Evolutionary conservation across 441 rosid species (phyloP).

Genomic region (Jatropha podagrica): DNA sequence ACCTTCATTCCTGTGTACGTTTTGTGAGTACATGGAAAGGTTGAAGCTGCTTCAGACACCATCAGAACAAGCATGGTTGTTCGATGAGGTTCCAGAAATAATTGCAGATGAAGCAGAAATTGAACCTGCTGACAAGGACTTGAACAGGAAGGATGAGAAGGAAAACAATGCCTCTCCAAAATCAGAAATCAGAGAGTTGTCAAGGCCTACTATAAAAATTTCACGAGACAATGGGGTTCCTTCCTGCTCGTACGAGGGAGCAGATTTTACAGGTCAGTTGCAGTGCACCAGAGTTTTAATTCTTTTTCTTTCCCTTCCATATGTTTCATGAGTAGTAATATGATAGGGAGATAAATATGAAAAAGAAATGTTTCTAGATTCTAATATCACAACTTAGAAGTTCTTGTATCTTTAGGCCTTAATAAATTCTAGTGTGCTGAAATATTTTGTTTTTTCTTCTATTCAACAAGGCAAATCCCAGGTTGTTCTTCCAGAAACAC

Average conservation of each 20-base stretch:
- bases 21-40: slow-evolving; percentile 35
- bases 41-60: slow-evolving; percentile 41
- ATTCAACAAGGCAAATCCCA: slow-evolving; percentile 7
- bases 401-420: too few relatives aligned
- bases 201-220: background rate
- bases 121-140: slow-evolving; percentile 22
- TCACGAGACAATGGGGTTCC: slow-evolving; percentile 14
- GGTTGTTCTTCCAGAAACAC: slow-evolving; percentile 16
- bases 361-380: too few relatives aligned
- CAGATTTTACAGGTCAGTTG: slow-evolving; percentile 26
- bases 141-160: slow-evolving; percentile 19
- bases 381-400: too few relatives aligned
- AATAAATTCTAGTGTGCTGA: too few relatives aligned
- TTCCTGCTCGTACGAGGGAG: slow-evolving; percentile 9
- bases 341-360: too few relatives aligned
- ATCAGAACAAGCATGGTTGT: slow-evolving; percentile 44
- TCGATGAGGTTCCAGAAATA: slow-evolving; percentile 44
- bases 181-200: background rate
- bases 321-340: too few relatives aligned
- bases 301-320: background rate
- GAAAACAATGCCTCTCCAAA: slow-evolving; percentile 5
- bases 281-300: background rate
- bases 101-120: slow-evolving; percentile 35
- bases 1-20: slow-evolving; percentile 35
- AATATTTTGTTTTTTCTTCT: background rate